Base-by-base conservation (phyloP, 129 eudicot genomes). In the Scalesia atractyloides region DNA sequence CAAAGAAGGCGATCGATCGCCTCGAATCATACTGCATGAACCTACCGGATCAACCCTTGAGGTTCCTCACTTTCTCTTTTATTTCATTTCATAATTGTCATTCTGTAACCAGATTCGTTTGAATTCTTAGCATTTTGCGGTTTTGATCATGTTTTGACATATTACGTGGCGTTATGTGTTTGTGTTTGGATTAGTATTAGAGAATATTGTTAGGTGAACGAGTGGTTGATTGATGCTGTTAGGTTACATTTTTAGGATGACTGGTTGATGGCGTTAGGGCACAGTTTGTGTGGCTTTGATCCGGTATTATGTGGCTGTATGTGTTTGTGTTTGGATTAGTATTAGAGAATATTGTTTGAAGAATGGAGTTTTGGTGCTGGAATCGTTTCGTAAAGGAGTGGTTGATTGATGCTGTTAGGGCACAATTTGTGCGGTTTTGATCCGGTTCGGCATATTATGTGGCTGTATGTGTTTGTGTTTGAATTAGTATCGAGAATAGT, bases 41-140 rank as follows among this genome's bases (percentile, higher is more conserved):
- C 96, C 88, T 20, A 84, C 82, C 73, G 96, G 96, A 84, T 87
- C 96, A 81, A 87, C 96, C 12, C 87, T 86, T 47, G 93, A 90
- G 96, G 96, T 89, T 62, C 47, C 51, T 69, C 9, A 8, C 6
- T 47, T 68, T 17, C 13, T n/a, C 22, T 52, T 8, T 39, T 19
- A 19, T 44, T 16, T 5, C 26, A 5, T 24, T 22, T 58, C 16
- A 16, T 2, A 26, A 77, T 48, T 62, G 5, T 48, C 39, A 6
- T 43, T 68, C 30, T 57, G 26, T 58, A 2, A 5, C 33, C 54
- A 33, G 26, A 56, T 41, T 51, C 5, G 2, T 43, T 41, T 44
- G 30, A 26, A 37, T 13, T 20, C 20, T 54, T 64, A 39, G 34
- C 54, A 65, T 52, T 64, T 15, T 11, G 12, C 9, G 57, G 24